Base-by-base conservation (phyloP, 352 stramenopile genomes). In the Globisporangium iwayamae region DNA sequence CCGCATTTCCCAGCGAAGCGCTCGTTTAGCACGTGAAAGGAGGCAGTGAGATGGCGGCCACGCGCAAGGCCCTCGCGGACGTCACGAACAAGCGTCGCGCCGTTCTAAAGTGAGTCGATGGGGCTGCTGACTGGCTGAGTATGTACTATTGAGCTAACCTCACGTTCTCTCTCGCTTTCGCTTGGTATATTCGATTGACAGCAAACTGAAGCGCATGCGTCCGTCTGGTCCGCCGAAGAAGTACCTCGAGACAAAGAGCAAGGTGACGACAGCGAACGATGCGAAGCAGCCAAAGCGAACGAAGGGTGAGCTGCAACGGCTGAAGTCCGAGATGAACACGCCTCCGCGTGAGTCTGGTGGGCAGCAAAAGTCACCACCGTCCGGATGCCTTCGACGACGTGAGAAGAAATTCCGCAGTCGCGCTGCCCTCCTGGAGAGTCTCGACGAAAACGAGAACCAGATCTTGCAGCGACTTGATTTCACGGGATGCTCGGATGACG, bases 381-480 rank as follows among this genome's bases (percentile, higher is more conserved):
- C 32, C 16, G 14, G 20, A 18, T 59, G 34, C 39, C 55, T 67
- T 9, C 46, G 54, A 7, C 47, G 54, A 8, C 55, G 62, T 4
- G 30, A 62, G 34, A 67, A 58, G 47, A 67, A 67, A 20, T 30
- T 28, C 3, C 54, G 32, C n/a, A 46, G 41, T n/a, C 54, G 54
- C 0, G 45, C 18, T 25, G 45, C 36, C 53, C 3, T 58, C 3
- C n/a, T 67, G 3, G 18, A 47, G 11, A 3, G 4, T 41, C 8
- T 36, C 4, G 8, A 30, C 20, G 54, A 43, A 4, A 34, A 6
- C 2, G 55, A 62, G 18, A 18, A 1, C 25, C 38, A 60, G 4
- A 34, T 68, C 20, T n/a, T 65, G 32, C 65, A 68, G 60, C 52
- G 32, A 10, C 55, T 71, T 30, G 60, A 71, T 32, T 71, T 71